phyloP scores from a whole-genome alignment of 2,329 filamentous ascomycete species.

The Waltergamsia citrina region DNA sequence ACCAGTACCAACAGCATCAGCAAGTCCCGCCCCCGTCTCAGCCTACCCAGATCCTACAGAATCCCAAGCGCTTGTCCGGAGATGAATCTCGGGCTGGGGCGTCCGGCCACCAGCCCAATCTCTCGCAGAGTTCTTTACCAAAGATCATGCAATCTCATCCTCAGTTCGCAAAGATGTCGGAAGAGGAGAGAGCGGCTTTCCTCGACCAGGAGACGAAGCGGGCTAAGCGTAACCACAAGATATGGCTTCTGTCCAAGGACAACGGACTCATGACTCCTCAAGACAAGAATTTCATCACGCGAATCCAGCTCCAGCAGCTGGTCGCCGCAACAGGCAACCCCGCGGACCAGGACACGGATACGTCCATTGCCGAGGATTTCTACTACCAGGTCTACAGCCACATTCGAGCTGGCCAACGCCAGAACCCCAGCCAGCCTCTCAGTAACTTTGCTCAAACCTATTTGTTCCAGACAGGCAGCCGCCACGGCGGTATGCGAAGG shows the following conservation, averaged over 20 bases:
- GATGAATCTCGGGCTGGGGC: conserved; percentile 29
- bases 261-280: conserved; percentile 98
- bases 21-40: conserved; percentile 30
- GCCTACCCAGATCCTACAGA: conserved; percentile 71
- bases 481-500: conserved; percentile 64
- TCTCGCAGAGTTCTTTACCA: conserved; percentile 41
- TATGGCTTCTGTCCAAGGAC: conserved; percentile 83
- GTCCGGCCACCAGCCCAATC: conserved; percentile 28
- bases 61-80: conserved; percentile 55
- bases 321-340: conserved; percentile 86
- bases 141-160: conserved; percentile 23
- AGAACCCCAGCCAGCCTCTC: conserved; percentile 85
- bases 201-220: conserved; percentile 87
- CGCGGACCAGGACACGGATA: conserved; percentile 69
- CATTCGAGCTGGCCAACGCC: conserved; percentile 80
- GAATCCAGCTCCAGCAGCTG: conserved; percentile 93
- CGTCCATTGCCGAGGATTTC: conserved; percentile 83
- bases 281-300: conserved; percentile 98
- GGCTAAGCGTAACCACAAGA: conserved; percentile 97
- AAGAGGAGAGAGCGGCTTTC: conserved; percentile 76
- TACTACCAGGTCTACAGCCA: conserved; percentile 98
- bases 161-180: conserved; percentile 59
- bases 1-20: conserved; percentile 25
- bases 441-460: conserved; percentile 98
- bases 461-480: conserved; percentile 85